Evolutionary conservation across 306 rosid genomes (phyloP), one percentile per base, ranked within the genome.

Genomic region (Rosa persica): DNA sequence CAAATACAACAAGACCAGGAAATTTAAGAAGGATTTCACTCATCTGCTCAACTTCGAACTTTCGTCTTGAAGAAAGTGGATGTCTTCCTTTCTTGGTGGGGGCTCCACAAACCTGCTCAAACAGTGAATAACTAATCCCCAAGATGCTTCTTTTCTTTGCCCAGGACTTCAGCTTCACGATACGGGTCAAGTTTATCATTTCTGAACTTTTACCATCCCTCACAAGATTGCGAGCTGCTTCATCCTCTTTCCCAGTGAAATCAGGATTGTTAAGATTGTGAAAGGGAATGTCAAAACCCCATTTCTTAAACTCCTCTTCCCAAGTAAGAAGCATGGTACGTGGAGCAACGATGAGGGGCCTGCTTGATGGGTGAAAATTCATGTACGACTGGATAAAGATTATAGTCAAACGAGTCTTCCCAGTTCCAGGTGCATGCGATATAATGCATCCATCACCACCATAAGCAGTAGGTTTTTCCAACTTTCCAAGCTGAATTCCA

Each of bases 401-500:
- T 68, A 92, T 90, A 8, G 95, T 78, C 0, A 92, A 85, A 34
- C 89, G 93, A 10, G 97, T 85, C 85, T 92, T 92, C 36, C 97
- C 97, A 0, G 94, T 90, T 68, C 97, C 97, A n/a, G 97, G 97
- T 60, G 94, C 91, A 78, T 92, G 97, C 4, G 97, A 92, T n/a
- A 92, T 82, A 12, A 90, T 83, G 86, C 95, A 92, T 4, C 97
- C 97, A 70, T 75, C 68, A 19, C 89, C 93, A 43, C 20, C 71
- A 43, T 69, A 38, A 58, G 43, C 73, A 71, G 36, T 67, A 23
- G 38, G 47, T 20, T 62, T 49, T 68, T 81, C 81, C 44, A 89
- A 65, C 82, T 78, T 20, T 12, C 86, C 79, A 73, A 80, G 81
- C 74, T 67, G 2, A 44, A 80, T 87, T 46, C 89, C 90, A 20